phyloP scores from a whole-genome alignment of 176 grass and related monocot genomes.

The Miscanthus lutarioriparius region DNA sequence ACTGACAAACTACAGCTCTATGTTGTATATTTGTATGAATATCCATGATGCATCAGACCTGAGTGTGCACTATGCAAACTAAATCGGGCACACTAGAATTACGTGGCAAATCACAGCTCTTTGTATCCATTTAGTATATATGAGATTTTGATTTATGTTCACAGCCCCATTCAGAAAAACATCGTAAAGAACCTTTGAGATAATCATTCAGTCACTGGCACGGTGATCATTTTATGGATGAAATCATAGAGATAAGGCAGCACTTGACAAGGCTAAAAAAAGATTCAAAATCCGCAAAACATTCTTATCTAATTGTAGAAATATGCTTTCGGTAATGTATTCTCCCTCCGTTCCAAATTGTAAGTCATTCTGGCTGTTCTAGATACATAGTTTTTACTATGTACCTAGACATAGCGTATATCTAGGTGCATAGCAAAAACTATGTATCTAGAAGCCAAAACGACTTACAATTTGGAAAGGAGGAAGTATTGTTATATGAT shows the following conservation, averaged over 20 bases:
- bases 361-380: not conserved
- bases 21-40: not conserved
- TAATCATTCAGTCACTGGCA: not conserved
- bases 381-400: not conserved
- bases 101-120: not conserved
- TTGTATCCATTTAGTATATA: not conserved
- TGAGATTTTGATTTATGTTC: not conserved
- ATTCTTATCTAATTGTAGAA: not conserved
- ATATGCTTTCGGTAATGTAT: conserved; percentile 3
- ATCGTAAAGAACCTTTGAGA: conserved; percentile 13
- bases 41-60: not conserved
- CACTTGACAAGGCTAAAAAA: not conserved
- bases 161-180: not conserved
- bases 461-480: not conserved
- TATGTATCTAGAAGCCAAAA: not conserved
- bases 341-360: not conserved
- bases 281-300: conserved; percentile 27
- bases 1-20: not conserved
- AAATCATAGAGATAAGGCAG: conserved; percentile 13
- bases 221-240: not conserved
- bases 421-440: not conserved
- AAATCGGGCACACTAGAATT: not conserved
- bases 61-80: not conserved
- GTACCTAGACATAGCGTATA: not conserved
- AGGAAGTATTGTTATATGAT: conserved; percentile 3